Evolutionary conservation across 1,139 yeast genomes (phyloP).

Genomic region (Candida glucosophila): DNA sequence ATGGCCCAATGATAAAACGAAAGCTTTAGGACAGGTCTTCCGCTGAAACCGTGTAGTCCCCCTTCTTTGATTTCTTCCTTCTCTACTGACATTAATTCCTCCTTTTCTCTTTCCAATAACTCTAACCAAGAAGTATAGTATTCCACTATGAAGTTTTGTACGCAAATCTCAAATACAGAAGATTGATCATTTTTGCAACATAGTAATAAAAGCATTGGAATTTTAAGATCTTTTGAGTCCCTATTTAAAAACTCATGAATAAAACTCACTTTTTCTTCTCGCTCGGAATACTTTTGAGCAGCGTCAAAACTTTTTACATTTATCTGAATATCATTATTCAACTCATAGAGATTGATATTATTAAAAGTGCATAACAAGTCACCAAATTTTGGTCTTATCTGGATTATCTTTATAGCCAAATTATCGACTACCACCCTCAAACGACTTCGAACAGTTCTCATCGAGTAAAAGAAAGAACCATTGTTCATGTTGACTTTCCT

Average conservation of each 20-base stretch:
- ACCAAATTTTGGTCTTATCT: slow-evolving; percentile 38
- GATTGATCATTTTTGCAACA: slow-evolving; percentile 13
- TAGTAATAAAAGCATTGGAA: too few relatives aligned
- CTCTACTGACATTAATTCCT: slow-evolving; percentile 2
- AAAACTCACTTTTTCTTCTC: slow-evolving; percentile 11
- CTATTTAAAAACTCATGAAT: slow-evolving; percentile 18
- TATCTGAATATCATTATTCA: slow-evolving; percentile 24
- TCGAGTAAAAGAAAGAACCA: slow-evolving; percentile 5
- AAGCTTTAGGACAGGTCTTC: background rate
- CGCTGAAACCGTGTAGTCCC: slow-evolving; percentile 1
- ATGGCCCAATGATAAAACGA: slow-evolving; percentile 44
- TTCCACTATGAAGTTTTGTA: slow-evolving; percentile 39
- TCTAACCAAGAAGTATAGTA: slow-evolving; percentile 52
- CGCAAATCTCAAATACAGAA: slow-evolving; percentile 10
- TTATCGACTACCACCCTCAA: slow-evolving; percentile 17
- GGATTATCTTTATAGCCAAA: slow-evolving; percentile 15
- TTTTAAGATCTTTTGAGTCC: too few relatives aligned
- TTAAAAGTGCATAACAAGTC: slow-evolving; percentile 18
- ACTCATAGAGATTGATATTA: slow-evolving; percentile 20
- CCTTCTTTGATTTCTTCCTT: slow-evolving; percentile 3
- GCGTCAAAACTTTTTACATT: slow-evolving; percentile 14
- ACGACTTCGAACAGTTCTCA: slow-evolving; percentile 8
- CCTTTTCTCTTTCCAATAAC: slow-evolving; percentile 12
- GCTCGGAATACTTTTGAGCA: slow-evolving; percentile 11
- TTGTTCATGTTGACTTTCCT: slow-evolving; percentile 8